These are phyloP conservation scores for Eimeria zaria DNA, from an alignment of 169 alveolate genomes.

Conservation along the genomic window DNA sequence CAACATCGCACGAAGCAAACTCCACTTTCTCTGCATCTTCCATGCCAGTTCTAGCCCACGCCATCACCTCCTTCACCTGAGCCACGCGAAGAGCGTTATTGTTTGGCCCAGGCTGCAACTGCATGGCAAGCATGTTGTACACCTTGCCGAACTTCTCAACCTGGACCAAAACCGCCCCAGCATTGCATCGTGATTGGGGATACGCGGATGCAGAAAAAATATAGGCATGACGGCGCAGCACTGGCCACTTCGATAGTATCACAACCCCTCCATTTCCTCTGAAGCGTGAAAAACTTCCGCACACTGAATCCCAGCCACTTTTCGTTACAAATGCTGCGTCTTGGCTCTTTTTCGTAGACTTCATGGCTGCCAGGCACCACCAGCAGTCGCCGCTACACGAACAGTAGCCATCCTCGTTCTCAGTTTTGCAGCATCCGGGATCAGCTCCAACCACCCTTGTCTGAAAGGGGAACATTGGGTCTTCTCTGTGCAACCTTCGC, in stretches of 20 bases:
- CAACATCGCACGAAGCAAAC: constrained; percentile 86
- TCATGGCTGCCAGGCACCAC: constrained; percentile 71
- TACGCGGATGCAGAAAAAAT: constrained; percentile 81
- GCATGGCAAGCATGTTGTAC: constrained; percentile 91
- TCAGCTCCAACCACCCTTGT: constrained; percentile 77
- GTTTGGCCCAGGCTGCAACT: constrained; percentile 90
- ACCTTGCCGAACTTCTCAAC: constrained; percentile 85
- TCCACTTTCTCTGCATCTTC: constrained; percentile 82
- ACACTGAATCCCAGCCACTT: constrained; percentile 80
- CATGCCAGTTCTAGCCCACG: constrained; percentile 90
- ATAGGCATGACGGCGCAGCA: constrained; percentile 88
- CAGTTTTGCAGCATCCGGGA: constrained; percentile 54
- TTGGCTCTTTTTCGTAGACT: background rate
- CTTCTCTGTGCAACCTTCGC: constrained; percentile 51
- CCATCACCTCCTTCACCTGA: constrained; percentile 89
- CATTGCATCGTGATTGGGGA: constrained; percentile 88
- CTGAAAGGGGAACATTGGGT: constrained; percentile 73
- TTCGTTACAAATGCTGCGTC: background rate
- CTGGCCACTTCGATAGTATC: constrained; percentile 87
- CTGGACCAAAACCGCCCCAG: constrained; percentile 93
- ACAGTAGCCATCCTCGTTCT: constrained; percentile 55
- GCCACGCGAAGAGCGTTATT: constrained; percentile 86
- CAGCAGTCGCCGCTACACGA: constrained; percentile 66
- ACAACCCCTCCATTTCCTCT: constrained; percentile 88
- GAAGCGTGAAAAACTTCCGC: constrained; percentile 76